Percentiles rank a stretch among this genome's conserved stretches.
These are phyloP conservation scores for Didymella segeticola DNA, from an alignment of 2,329 filamentous ascomycete species.

Conservation along the genomic window DNA sequence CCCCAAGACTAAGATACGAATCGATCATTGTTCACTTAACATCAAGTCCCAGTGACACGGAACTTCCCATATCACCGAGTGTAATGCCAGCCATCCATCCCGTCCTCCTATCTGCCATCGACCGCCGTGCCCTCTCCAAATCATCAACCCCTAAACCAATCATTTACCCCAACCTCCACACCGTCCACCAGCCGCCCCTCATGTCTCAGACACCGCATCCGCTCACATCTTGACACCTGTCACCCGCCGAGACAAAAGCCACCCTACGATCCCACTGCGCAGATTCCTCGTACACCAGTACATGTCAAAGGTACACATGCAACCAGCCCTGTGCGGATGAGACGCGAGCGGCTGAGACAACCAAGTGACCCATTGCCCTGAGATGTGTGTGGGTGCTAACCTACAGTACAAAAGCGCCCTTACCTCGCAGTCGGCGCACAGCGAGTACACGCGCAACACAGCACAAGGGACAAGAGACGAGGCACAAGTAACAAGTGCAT, in stretches of 20 bases:
- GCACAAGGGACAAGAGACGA: background rate
- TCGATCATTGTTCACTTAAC: no score
- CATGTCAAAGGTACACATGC: background rate
- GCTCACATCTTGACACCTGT: conserved; percentile 2
- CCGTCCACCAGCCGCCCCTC: no score
- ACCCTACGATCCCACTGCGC: background rate
- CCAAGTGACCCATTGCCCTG: background rate
- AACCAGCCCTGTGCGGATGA: background rate
- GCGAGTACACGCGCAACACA: background rate
- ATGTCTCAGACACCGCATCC: conserved; percentile 3
- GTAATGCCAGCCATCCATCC: no score
- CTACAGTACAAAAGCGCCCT: background rate
- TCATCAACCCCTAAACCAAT: no score
- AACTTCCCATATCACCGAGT: no score
- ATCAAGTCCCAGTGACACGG: no score
- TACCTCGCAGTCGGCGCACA: background rate
- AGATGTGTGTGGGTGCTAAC: background rate
- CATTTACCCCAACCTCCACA: no score
- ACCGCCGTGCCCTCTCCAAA: no score
- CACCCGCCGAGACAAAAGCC: conserved; percentile 6
- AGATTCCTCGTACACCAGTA: no score
- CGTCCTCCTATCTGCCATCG: no score
- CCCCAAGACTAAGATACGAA: no score
- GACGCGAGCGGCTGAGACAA: background rate
- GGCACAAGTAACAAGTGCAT: background rate